A percentile compares a stretch with the other conserved stretches of the same genome.
These are phyloP conservation scores for Yamadazyma atmosphaerica DNA, from an alignment of 1,139 yeast species.

Conservation along the genomic window DNA sequence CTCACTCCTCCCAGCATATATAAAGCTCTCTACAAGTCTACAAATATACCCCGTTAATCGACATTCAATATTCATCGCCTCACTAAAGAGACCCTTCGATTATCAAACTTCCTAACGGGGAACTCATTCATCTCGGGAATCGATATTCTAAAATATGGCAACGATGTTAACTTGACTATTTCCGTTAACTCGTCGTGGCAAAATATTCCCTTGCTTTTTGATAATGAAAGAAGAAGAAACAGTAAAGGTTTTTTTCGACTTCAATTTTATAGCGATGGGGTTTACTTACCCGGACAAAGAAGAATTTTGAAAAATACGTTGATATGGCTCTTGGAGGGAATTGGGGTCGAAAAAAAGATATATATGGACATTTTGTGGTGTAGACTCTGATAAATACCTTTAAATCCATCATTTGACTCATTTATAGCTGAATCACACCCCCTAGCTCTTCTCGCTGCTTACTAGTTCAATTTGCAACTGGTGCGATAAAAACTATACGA, in stretches of 20 bases:
- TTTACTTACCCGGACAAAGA: slow-evolving; percentile 15
- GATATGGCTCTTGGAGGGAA: not conserved
- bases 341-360: not conserved
- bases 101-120: slow-evolving; percentile 65
- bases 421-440: too few relatives aligned
- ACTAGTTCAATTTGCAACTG: not conserved
- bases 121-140: slow-evolving; percentile 49
- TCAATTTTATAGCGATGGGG: slow-evolving; percentile 3
- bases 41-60: slow-evolving; percentile 57
- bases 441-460: not conserved
- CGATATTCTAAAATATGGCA: slow-evolving; percentile 49
- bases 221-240: slow-evolving; percentile 38
- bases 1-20: too few relatives aligned
- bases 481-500: not conserved
- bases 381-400: too few relatives aligned
- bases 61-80: slow-evolving; percentile 61
- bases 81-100: slow-evolving; percentile 49
- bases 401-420: too few relatives aligned
- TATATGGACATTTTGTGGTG: too few relatives aligned
- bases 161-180: slow-evolving; percentile 63
- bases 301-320: not conserved
- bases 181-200: slow-evolving; percentile 72
- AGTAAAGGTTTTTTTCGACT: slow-evolving; percentile 4
- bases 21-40: too few relatives aligned
- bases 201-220: slow-evolving; percentile 66